Evolutionary conservation across 176 grass and related monocot species (phyloP), one percentile per base, ranked within the genome.

Genomic region (Avena atlantica): DNA sequence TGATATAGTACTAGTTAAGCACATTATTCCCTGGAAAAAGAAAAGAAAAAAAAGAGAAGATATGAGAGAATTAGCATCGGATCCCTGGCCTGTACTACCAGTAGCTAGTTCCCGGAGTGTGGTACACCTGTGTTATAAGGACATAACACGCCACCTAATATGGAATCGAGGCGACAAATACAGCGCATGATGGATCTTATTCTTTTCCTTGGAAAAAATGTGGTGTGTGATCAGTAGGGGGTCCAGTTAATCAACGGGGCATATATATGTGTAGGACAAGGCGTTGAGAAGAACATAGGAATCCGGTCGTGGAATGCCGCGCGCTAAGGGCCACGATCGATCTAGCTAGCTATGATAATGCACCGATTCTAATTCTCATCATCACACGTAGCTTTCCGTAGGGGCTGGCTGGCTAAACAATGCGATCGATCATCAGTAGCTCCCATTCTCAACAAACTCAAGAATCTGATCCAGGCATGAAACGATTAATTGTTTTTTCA

Each of bases 101-200:
- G 2, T 31, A 31, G 29, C 27, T 59, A 4, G 50, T 42, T 20
- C 37, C 5, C 13, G 2, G 20, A 21, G 23, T 64, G 79, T 53
- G 27, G 36, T 56, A 61, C 34, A 36, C 19, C 72, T 85, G 57
- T 68, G 8, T 44, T 74, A 80, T 74, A 84, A 76, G 17, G 67
- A 74, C 85, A 51, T 67, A 87, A 87, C 89, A 74, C 45, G 2
- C n/a, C 81, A 91, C 85, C 89, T 80, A 87, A 40, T 40, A 87
- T 87, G 66, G 40, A 75, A 76, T 15, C 23, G 25, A 25, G 29
- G 66, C 24, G 8, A 57, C 47, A 57, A 66, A 64, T 64, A 57
- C 45, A 89, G 27, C 67, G 47, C 69, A 81, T 58, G 48, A 71
- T 53, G n/a, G 5, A 37, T 37, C 36, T 37, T 37, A 4, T 37